phyloP scores from a whole-genome alignment of 805 yeast genomes.

The Saccharomyces jurei region DNA sequence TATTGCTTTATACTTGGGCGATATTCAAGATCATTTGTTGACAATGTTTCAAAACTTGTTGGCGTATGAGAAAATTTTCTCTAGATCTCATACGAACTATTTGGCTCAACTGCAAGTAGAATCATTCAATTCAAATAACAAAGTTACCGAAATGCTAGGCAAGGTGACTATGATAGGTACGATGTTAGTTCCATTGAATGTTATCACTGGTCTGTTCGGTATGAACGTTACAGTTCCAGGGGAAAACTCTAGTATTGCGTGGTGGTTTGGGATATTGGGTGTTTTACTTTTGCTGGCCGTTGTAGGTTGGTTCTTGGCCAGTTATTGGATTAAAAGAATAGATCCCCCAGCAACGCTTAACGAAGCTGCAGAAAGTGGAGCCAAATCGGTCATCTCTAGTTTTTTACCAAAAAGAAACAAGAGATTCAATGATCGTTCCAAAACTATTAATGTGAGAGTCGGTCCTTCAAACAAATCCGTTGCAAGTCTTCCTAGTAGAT shows the following conservation, averaged over 20 bases:
- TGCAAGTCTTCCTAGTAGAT: slow-evolving; percentile 17
- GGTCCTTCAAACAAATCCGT: slow-evolving; percentile 8
- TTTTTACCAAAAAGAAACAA: slow-evolving; percentile 14
- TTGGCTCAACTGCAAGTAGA: slow-evolving; percentile 91
- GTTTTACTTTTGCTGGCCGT: slow-evolving; percentile 38
- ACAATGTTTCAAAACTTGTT: slow-evolving; percentile 89
- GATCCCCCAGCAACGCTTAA: slow-evolving; percentile 28
- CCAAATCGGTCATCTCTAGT: slow-evolving; percentile 29
- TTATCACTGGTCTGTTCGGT: slow-evolving; percentile 87
- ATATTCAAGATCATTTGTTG: slow-evolving; percentile 92
- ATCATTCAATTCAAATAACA: slow-evolving; percentile 76
- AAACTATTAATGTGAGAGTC: not conserved
- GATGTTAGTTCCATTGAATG: slow-evolving; percentile 77
- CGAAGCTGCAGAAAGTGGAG: slow-evolving; percentile 29
- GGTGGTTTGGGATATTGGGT: slow-evolving; percentile 67
- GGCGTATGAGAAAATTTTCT: slow-evolving; percentile 87
- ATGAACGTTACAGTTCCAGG: slow-evolving; percentile 94
- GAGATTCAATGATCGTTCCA: not conserved
- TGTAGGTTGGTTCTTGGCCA: slow-evolving; percentile 35
- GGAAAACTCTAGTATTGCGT: slow-evolving; percentile 35
- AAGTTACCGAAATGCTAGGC: slow-evolving; percentile 78
- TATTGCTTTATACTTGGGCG: slow-evolving; percentile 86
- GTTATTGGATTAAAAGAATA: slow-evolving; percentile 31
- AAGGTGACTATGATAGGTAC: slow-evolving; percentile 89
- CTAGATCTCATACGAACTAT: slow-evolving; percentile 86